phyloP scores from a whole-genome alignment of 495 filamentous ascomycete genomes.

The Aspergillus homomorphus region DNA sequence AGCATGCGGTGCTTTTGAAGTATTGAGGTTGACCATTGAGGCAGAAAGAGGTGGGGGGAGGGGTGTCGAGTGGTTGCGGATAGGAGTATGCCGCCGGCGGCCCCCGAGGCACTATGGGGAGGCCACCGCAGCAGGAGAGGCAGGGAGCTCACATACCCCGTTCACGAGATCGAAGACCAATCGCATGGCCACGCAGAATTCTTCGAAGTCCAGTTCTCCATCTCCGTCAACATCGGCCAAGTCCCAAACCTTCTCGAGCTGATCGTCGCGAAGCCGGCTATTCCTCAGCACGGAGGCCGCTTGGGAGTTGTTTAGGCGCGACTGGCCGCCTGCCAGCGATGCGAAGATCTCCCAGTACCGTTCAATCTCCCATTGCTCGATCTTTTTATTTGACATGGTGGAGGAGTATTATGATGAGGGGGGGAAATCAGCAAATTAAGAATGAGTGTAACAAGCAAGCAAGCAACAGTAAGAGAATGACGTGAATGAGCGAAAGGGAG shows the following conservation, averaged over 20 bases:
- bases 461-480: slow-evolving; percentile 8
- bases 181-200: slow-evolving; percentile 98
- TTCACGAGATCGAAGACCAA: slow-evolving; percentile 96
- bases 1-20: slow-evolving; percentile 6
- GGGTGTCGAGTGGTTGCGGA: background rate
- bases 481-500: background rate
- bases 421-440: slow-evolving; percentile 17
- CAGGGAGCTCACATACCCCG: slow-evolving; percentile 59
- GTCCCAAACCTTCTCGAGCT: slow-evolving; percentile 96
- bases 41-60: background rate
- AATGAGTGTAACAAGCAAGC: slow-evolving; percentile 6
- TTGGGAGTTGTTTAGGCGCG: slow-evolving; percentile 83
- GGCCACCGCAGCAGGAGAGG: background rate
- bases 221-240: slow-evolving; percentile 95
- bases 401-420: slow-evolving; percentile 1
- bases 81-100: background rate
- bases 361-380: slow-evolving; percentile 93
- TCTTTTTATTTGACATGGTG: slow-evolving; percentile 73
- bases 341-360: slow-evolving; percentile 99
- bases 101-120: background rate
- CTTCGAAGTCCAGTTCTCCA: slow-evolving; percentile 96
- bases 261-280: slow-evolving; percentile 85
- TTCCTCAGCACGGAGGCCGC: slow-evolving; percentile 95
- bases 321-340: slow-evolving; percentile 71
- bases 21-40: background rate